A percentile compares a stretch with the other conserved stretches of the same genome.
Conservation (phyloP, 1,139 yeast species). For the Scheffersomyces quercinus region DNA sequence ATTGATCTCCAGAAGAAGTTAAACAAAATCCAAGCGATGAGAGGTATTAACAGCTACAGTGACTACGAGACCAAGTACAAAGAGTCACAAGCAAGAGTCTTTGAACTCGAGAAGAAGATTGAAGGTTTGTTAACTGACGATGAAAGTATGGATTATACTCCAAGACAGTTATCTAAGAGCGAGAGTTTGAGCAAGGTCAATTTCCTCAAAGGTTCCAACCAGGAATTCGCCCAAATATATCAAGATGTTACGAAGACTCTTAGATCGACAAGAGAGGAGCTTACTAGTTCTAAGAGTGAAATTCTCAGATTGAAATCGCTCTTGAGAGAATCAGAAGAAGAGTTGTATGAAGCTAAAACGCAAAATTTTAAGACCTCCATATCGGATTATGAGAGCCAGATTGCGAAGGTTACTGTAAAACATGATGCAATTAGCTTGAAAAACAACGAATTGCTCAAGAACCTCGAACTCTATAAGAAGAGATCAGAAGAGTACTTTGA, state of each 20-base stretch:
- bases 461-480: conserved; percentile 62
- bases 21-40: conserved; percentile 42
- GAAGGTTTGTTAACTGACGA: conserved; percentile 24
- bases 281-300: conserved; percentile 51
- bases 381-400: conserved; percentile 41
- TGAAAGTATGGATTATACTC: conserved; percentile 9
- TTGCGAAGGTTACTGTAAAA: conserved; percentile 48
- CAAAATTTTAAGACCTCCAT: conserved; percentile 36
- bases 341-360: conserved; percentile 41
- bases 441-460: conserved; percentile 52
- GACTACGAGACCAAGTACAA: conserved; percentile 41
- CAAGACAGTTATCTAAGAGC: conserved; percentile 25
- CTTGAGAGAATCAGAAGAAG: conserved; percentile 49
- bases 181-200: conserved; percentile 42
- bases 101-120: conserved; percentile 35
- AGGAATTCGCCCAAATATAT: conserved; percentile 53
- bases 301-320: conserved; percentile 53
- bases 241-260: conserved; percentile 57
- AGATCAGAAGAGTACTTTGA: conserved; percentile 76
- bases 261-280: conserved; percentile 50
- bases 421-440: conserved; percentile 55
- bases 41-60: conserved; percentile 35
- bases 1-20: conserved; percentile 48
- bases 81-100: conserved; percentile 37
- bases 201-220: conserved; percentile 32